phyloP scores from a whole-genome alignment of 2,329 filamentous ascomycete genomes.

The Ceratocystis papillata region DNA sequence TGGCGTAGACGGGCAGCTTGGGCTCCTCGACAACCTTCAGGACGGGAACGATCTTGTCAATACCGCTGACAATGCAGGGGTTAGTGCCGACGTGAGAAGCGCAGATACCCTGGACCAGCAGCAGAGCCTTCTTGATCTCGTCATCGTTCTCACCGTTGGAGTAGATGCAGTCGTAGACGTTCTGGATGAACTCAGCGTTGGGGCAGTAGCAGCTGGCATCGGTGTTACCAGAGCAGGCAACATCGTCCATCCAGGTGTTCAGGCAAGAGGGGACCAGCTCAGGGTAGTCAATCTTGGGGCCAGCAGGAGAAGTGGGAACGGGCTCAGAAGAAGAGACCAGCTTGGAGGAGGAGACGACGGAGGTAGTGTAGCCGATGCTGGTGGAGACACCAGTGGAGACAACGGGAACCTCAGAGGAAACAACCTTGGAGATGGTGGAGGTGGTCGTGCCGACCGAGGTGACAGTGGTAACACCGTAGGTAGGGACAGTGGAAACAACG shows the following conservation, averaged over 20 bases:
- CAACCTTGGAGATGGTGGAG: conserved; percentile 32
- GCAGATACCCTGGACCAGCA: conserved; percentile 88
- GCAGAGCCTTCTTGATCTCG: conserved; percentile 59
- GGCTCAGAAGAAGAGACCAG: conserved; percentile 35
- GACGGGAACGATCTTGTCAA: conserved; percentile 53
- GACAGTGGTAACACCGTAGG: conserved; percentile 24
- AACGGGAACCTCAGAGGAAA: conserved; percentile 41
- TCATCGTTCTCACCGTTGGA: conserved; percentile 58
- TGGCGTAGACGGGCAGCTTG: conserved; percentile 28
- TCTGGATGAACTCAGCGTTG: conserved; percentile 60
- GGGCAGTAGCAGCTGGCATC: conserved; percentile 82
- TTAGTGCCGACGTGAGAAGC: conserved; percentile 62
- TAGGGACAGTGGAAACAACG: conserved; percentile 22
- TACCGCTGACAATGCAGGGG: conserved; percentile 72
- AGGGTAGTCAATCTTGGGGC: conserved; percentile 47
- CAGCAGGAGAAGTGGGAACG: conserved; percentile 32
- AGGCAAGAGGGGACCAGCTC: conserved; percentile 73
- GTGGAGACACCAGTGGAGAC: conserved; percentile 41
- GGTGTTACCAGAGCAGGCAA: conserved; percentile 72
- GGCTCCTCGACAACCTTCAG: conserved; percentile 38
- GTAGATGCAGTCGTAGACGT: conserved; percentile 71
- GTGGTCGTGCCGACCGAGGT: conserved; percentile 25
- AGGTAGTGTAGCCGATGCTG: conserved; percentile 37
- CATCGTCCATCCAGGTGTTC: conserved; percentile 73
- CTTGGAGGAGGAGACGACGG: conserved; percentile 39